These are phyloP conservation scores for Aspergillus carbonarius DNA, from an alignment of 2,329 filamentous ascomycete species.

Conservation along the genomic window DNA sequence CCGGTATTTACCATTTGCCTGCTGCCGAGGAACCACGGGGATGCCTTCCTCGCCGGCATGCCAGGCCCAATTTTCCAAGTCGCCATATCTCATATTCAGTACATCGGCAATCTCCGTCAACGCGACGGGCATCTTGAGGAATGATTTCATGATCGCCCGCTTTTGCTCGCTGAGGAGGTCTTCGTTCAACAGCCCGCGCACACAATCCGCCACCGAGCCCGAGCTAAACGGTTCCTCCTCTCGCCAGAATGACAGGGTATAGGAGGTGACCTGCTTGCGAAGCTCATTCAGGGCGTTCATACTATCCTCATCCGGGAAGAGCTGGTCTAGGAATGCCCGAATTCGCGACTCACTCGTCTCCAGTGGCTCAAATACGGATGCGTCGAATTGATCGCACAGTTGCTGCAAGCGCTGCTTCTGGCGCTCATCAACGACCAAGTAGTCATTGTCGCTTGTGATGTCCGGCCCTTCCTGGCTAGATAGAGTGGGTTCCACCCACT, in stretches of 20 bases:
- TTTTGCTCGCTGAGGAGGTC: conserved; percentile 48
- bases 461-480: conserved; percentile 5
- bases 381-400: conserved; percentile 42
- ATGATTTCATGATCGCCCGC: conserved; percentile 40
- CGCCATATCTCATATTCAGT: conserved; percentile 45
- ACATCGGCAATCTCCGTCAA: conserved; percentile 46
- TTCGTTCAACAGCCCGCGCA: conserved; percentile 42
- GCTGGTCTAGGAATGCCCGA: conserved; percentile 28
- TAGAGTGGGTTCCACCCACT: conserved; percentile 36
- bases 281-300: neutral
- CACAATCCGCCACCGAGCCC: conserved; percentile 32
- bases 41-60: conserved; percentile 42
- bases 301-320: conserved; percentile 33
- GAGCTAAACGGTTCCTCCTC: conserved; percentile 33
- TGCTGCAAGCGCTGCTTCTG: conserved; percentile 40
- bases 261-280: neutral
- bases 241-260: conserved; percentile 9
- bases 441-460: conserved; percentile 23
- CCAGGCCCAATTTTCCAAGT: conserved; percentile 46
- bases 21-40: conserved; percentile 44
- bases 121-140: conserved; percentile 40
- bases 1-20: conserved; percentile 47
- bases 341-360: conserved; percentile 36
- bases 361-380: conserved; percentile 39
- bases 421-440: conserved; percentile 32